A percentile compares a stretch with the other conserved stretches of the same genome.
These are phyloP conservation scores for Pseudonectria buxi DNA, from an alignment of 2,329 filamentous ascomycete species.

Conservation along the genomic window DNA sequence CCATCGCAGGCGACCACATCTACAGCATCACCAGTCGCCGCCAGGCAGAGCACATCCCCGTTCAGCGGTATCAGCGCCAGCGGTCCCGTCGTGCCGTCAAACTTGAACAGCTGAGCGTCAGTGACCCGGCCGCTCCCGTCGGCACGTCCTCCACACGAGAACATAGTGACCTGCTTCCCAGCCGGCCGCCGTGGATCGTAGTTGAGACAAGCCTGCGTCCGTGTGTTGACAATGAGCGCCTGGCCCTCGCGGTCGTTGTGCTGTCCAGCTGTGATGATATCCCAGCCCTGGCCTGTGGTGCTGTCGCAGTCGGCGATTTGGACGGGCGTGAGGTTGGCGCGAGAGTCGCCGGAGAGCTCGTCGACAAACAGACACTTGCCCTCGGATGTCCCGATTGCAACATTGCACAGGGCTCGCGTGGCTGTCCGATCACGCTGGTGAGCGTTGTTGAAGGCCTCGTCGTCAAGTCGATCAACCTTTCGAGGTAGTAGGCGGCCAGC, in stretches of 20 bases:
- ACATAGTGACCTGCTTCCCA: slow-evolving; percentile 48
- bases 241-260: slow-evolving; percentile 42
- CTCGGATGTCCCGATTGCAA: slow-evolving; percentile 38
- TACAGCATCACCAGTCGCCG: slow-evolving; percentile 35
- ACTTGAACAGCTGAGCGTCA: slow-evolving; percentile 45
- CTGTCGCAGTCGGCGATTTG: slow-evolving; percentile 38
- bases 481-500: not conserved
- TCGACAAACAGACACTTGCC: slow-evolving; percentile 41
- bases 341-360: slow-evolving; percentile 40
- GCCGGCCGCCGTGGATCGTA: slow-evolving; percentile 45
- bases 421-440: slow-evolving; percentile 38
- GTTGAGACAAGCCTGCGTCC: slow-evolving; percentile 53
- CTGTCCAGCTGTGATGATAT: slow-evolving; percentile 42
- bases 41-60: slow-evolving; percentile 39
- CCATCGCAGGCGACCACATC: slow-evolving; percentile 37
- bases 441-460: slow-evolving; percentile 37
- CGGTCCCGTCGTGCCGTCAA: slow-evolving; percentile 35
- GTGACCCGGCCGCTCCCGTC: slow-evolving; percentile 46
- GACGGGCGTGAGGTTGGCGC: slow-evolving; percentile 40
- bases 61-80: slow-evolving; percentile 40
- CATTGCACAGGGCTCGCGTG: slow-evolving; percentile 36
- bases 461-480: slow-evolving; percentile 34
- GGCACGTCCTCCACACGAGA: slow-evolving; percentile 52
- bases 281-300: slow-evolving; percentile 39
- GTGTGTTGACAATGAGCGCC: slow-evolving; percentile 47